A percentile compares a stretch with the other conserved stretches of the same genome.
Conservation (phyloP, 2,329 filamentous ascomycete species). For the Apiospora pterosperma region DNA sequence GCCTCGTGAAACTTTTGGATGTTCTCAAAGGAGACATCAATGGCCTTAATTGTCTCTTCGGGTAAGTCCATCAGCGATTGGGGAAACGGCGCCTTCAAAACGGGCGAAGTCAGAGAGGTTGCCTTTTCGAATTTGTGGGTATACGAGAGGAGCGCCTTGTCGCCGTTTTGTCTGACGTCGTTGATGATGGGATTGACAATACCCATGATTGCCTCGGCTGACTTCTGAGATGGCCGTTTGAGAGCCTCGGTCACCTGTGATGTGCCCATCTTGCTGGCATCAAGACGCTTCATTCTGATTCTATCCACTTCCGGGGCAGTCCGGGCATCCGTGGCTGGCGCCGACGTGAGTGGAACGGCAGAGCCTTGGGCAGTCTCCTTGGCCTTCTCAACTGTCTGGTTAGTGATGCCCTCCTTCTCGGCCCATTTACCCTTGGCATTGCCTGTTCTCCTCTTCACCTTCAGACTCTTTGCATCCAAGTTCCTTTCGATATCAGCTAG, state of each 20-base stretch:
- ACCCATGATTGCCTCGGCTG: constrained; percentile 87
- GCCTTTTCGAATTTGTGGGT: constrained; percentile 99
- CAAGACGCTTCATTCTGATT: constrained; percentile 80
- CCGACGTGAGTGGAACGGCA: constrained; percentile 27
- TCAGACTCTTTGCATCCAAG: constrained; percentile 89
- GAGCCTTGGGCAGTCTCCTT: constrained; percentile 32
- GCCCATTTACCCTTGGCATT: constrained; percentile 94
- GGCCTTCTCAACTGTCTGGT: constrained; percentile 25
- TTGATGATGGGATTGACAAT: constrained; percentile 91
- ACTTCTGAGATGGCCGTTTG: constrained; percentile 88
- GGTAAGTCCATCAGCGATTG: constrained; percentile 80
- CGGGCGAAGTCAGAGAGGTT: constrained; percentile 82
- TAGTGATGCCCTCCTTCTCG: constrained; percentile 70
- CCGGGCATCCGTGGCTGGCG: constrained; percentile 39
- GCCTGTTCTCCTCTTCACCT: constrained; percentile 88
- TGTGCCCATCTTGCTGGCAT: constrained; percentile 61
- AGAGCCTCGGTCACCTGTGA: constrained; percentile 70
- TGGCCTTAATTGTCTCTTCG: constrained; percentile 83
- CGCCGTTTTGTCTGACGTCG: constrained; percentile 77
- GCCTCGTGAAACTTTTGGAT: constrained; percentile 92
- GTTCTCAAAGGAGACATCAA: constrained; percentile 90
- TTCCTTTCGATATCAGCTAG: constrained; percentile 89
- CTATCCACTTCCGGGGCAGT: constrained; percentile 36
- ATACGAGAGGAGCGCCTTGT: constrained; percentile 85
- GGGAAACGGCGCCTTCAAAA: constrained; percentile 86